Evolutionary conservation across 805 yeast genomes (phyloP).

Genomic region (Kodamaea restingae): DNA sequence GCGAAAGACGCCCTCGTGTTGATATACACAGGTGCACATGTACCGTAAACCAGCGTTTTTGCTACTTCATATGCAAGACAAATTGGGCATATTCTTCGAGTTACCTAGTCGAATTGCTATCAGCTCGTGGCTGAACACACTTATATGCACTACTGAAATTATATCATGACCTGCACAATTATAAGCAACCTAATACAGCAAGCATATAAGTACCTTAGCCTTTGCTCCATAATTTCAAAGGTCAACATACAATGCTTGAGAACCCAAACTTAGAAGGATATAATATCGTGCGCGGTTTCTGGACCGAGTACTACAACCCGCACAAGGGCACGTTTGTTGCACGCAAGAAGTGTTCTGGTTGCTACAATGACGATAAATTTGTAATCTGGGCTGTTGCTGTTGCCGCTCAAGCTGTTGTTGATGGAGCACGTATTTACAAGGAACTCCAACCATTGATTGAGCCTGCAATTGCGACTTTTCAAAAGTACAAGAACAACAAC

Average conservation of each 20-base stretch:
- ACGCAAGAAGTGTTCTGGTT: constrained; percentile 37
- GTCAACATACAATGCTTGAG: constrained; percentile 11
- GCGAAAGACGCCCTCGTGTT: no score
- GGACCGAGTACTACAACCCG: constrained; percentile 42
- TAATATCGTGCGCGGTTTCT: constrained; percentile 34
- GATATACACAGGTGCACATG: no score
- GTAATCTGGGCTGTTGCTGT: constrained; percentile 70
- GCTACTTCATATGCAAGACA: no score
- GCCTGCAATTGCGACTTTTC: constrained; percentile 48
- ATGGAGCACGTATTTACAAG: constrained; percentile 52
- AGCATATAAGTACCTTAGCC: neutral
- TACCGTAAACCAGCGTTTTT: no score
- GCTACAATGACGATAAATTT: constrained; percentile 48
- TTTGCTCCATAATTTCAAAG: neutral
- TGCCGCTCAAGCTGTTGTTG: constrained; percentile 63
- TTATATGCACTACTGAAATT: neutral
- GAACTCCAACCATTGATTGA: constrained; percentile 51
- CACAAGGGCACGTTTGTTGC: constrained; percentile 36
- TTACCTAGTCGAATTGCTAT: no score
- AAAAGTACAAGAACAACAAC: constrained; percentile 47
- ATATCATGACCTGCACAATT: neutral
- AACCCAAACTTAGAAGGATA: constrained; percentile 37
- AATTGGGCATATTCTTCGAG: no score
- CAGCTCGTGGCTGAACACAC: no score
- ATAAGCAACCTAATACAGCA: constrained; percentile 1